Evolutionary conservation across 2,329 filamentous ascomycete species (phyloP), one percentile per base, ranked within the genome.

Genomic region (Coniochaeta pulveracea): DNA sequence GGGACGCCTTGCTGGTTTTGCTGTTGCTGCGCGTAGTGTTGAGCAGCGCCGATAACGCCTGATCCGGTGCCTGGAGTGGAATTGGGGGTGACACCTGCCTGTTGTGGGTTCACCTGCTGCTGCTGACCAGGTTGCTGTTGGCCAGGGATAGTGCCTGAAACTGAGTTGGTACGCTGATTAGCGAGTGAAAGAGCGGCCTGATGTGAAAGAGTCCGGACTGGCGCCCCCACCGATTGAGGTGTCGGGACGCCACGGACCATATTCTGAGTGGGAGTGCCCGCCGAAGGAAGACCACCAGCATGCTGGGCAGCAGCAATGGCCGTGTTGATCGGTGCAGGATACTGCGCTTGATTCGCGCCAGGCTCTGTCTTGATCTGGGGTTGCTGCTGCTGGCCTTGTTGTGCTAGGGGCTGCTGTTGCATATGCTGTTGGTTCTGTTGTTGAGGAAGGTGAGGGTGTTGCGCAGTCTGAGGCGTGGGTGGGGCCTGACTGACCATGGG

Each of bases 161-260:
- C 33, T 2, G 40, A 46, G 10, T 35, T 49, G 25, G 40, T 54
- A 46, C 48, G 45, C 12, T 46, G 49, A 40, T 63, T 66, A n/a
- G 63, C 64, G 18, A 63, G 52, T 34, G 54, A 61, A 41, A 69
- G 57, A n/a, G 64, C 66, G 26, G 58, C 64, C 11, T 64, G 62
- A 45, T 69, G 65, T 18, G 58, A 65, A 19, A 69, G 55, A 2
- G 61, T 56, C 8, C 51, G 52, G 6, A 56, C 52, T 26, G 54
- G 54, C 7, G 60, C 53, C 1, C 56, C 57, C 4, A 58, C 57
- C 1, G 54, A 50, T 37, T 72, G 69, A 3, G 68, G 63, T 8
- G 68, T 70, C 36, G 63, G 63, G 5, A 66, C 54, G 32, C 28
- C 22, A 19, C 68, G 62, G 7, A 57, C 56, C 4, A 61, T 57